Evolutionary conservation across 371 early-diverging fungal genomes (phyloP).

Genomic region (Zopfochytrium polystomum): DNA sequence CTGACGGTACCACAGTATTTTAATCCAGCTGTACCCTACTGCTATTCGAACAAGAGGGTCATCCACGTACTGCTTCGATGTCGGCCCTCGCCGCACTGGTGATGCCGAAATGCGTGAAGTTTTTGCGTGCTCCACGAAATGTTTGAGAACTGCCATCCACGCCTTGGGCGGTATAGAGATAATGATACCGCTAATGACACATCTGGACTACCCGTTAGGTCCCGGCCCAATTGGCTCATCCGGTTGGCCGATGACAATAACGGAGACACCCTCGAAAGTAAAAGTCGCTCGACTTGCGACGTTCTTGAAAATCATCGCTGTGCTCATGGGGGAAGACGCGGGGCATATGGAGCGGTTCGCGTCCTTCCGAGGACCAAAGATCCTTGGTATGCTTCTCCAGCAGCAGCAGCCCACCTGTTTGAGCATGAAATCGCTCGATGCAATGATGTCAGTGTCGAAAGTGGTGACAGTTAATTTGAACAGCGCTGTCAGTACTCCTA

Average conservation of each 20-base stretch:
- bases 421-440: slow-evolving; percentile 36
- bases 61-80: slow-evolving; percentile 31
- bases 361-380: slow-evolving; percentile 36
- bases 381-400: slow-evolving; percentile 45
- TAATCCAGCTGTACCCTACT: slow-evolving; percentile 41
- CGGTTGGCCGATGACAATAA: background rate
- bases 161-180: slow-evolving; percentile 54
- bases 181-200: slow-evolving; percentile 47
- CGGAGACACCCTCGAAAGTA: slow-evolving; percentile 9
- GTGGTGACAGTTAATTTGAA: slow-evolving; percentile 3
- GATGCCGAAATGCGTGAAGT: slow-evolving; percentile 27
- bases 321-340: slow-evolving; percentile 37
- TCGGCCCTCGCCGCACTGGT: slow-evolving; percentile 22
- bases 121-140: slow-evolving; percentile 47
- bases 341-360: slow-evolving; percentile 41
- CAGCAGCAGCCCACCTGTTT: slow-evolving; percentile 40
- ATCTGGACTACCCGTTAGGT: slow-evolving; percentile 38
- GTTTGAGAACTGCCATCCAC: slow-evolving; percentile 47
- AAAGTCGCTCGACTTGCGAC: slow-evolving; percentile 22
- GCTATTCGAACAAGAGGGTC: slow-evolving; percentile 18
- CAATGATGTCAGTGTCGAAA: slow-evolving; percentile 28
- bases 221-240: slow-evolving; percentile 6
- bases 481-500: background rate
- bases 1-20: slow-evolving; percentile 19
- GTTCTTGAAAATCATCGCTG: slow-evolving; percentile 42